These are phyloP conservation scores for Arachnomyces sp. DNA, from an alignment of 2,329 filamentous ascomycete genomes.

Conservation along the genomic window DNA sequence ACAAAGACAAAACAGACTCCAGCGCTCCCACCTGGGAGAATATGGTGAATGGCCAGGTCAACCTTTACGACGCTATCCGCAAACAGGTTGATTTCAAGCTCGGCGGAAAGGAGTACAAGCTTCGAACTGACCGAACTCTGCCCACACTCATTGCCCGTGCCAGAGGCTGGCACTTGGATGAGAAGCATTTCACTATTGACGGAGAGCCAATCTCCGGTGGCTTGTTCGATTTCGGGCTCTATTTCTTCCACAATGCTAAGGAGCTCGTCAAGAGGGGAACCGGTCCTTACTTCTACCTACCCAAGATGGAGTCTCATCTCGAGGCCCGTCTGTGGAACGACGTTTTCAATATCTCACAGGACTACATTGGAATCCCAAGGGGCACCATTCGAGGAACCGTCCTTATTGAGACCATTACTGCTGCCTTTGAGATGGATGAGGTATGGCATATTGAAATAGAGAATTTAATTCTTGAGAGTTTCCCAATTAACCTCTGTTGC, in stretches of 20 bases:
- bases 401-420: conserved; percentile 94
- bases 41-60: conserved; percentile 97
- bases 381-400: conserved; percentile 94
- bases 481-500: conserved; percentile 4
- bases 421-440: conserved; percentile 99
- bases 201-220: conserved; percentile 88
- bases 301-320: conserved; percentile 96
- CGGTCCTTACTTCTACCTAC: conserved; percentile 96
- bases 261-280: conserved; percentile 76
- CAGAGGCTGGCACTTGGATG: conserved; percentile 94
- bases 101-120: conserved; percentile 92
- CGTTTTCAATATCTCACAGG: conserved; percentile 90
- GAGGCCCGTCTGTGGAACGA: conserved; percentile 98
- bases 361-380: conserved; percentile 79
- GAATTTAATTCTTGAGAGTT: conserved; percentile 2
- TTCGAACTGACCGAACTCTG: conserved; percentile 77
- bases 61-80: conserved; percentile 92
- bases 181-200: conserved; percentile 96
- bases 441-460: conserved; percentile 26
- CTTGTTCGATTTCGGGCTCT: conserved; percentile 95
- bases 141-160: conserved; percentile 92
- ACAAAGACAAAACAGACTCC: conserved; percentile 57
- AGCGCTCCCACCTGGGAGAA: conserved; percentile 97
- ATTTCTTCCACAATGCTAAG: conserved; percentile 97
- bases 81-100: conserved; percentile 94